A percentile compares a stretch with the other conserved stretches of the same genome.
These are phyloP conservation scores for Eleusine indica DNA, from an alignment of 176 grass and related monocot species.

Conservation along the genomic window DNA sequence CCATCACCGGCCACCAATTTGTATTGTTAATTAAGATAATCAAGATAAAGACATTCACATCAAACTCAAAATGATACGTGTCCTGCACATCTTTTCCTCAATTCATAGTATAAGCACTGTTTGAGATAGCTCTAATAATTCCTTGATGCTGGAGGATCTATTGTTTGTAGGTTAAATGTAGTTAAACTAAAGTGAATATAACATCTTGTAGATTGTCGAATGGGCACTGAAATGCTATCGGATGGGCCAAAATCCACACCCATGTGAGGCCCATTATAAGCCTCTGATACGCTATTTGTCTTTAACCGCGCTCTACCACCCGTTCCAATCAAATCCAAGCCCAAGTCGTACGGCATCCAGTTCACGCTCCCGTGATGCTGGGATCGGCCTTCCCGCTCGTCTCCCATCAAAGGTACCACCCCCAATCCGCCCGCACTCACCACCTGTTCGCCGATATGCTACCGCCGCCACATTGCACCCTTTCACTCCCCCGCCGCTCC, in stretches of 20 bases:
- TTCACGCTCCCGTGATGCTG: conserved; percentile 44
- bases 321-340: neutral
- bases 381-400: conserved; percentile 55
- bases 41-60: no score
- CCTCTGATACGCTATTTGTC: neutral
- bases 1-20: no score
- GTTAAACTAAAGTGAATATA: no score
- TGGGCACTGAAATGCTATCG: neutral
- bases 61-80: no score
- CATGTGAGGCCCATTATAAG: neutral
- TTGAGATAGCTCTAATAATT: no score
- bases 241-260: neutral
- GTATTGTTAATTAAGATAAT: no score
- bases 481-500: neutral
- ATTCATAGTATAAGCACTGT: no score
- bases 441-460: conserved; percentile 71
- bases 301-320: neutral
- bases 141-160: no score
- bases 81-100: no score
- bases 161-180: no score
- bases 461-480: neutral
- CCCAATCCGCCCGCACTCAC: conserved; percentile 27
- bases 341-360: neutral
- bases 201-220: no score
- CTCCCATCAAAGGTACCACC: conserved; percentile 2